Conservation (phyloP, 164 flowering plant species). For the Dillenia turbinata region DNA sequence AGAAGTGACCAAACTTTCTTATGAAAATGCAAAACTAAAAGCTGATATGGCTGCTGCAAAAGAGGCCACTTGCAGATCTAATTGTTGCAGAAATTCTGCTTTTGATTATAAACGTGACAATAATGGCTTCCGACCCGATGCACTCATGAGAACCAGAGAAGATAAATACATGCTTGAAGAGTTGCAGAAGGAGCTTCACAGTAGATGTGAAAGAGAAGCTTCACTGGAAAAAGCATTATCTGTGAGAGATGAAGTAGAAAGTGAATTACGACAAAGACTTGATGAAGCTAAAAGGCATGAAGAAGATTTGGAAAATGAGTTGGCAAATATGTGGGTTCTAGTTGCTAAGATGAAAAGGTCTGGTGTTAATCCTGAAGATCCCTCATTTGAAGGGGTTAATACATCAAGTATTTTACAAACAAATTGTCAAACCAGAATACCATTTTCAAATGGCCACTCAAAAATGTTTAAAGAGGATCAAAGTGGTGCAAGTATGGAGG, state of each 20-base stretch:
- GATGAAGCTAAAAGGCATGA: slow-evolving; percentile 62
- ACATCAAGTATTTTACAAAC: slow-evolving; percentile 6
- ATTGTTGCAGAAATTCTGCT: slow-evolving; percentile 21
- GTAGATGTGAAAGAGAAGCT: slow-evolving; percentile 52
- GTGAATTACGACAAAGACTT: slow-evolving; percentile 43
- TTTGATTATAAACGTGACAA: slow-evolving; percentile 24
- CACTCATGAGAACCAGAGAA: slow-evolving; percentile 23
- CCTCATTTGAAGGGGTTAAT: slow-evolving; percentile 19
- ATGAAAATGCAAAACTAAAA: slow-evolving; percentile 66
- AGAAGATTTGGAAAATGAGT: slow-evolving; percentile 65
- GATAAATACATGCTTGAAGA: slow-evolving; percentile 37
- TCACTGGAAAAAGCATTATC: slow-evolving; percentile 46
- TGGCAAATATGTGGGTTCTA: slow-evolving; percentile 78
- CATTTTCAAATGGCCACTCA: slow-evolving; percentile 17
- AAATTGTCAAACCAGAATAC: slow-evolving; percentile 17
- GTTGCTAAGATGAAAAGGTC: slow-evolving; percentile 56
- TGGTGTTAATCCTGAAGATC: slow-evolving; percentile 23
- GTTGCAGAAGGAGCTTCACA: slow-evolving; percentile 45
- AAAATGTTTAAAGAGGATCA: slow-evolving; percentile 18
- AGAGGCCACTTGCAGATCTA: slow-evolving; percentile 31
- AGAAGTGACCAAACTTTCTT: slow-evolving; percentile 81
- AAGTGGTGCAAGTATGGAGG: slow-evolving; percentile 10
- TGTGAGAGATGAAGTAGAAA: slow-evolving; percentile 48
- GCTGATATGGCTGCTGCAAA: slow-evolving; percentile 51
- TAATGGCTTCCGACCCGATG: slow-evolving; percentile 22